Evolutionary conservation across 1,139 yeast species (phyloP), one percentile per base, ranked within the genome.

Genomic region (Yamadazyma kanchanaburiensis): DNA sequence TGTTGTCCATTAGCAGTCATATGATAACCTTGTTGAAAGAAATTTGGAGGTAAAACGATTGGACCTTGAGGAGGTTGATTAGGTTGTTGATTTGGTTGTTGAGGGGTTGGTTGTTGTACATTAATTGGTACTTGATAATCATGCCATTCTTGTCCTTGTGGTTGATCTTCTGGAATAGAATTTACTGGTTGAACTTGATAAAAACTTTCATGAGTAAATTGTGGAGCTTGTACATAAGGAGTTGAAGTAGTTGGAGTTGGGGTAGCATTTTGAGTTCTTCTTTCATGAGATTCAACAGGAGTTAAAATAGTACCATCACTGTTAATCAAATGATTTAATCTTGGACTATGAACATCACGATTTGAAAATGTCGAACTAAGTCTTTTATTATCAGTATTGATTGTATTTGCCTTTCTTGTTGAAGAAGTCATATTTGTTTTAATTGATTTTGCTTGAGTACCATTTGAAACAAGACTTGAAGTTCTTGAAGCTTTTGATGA

Each of bases 271-370:
- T 27, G 15, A 9, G 26, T 15, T 7, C 16, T 18, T 13, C 46
- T 43, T 5, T 45, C 53, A 35, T 37, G 32, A 1, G 66, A 52
- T 11, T 63, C 73, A 11, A 64, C 58, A 0, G 74, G 71, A 1
- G 74, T 64, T 18, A 66, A 62, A 8, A 65, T 60, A 3, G 74
- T 68, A 2, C 74, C 74, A 39, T 68, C 74, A 42, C 73, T 65
- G 37, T 68, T 68, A 28, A 68, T 66, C 62, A 67, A 59, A 39
- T 66, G 68, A 22, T 64, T 47, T 29, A 66, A 50, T 34, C 63
- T 54, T 8, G 71, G 66, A 12, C 63, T 60, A 30, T 53, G 39
- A 18, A 37, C 22, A 16, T 30, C 55, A 11, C 15, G 18, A 11
- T 26, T 25, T 11, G 33, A 28, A 14, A 31, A 31, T 1, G 34